These are phyloP conservation scores for Arabidopsis hybrid DNA, from an alignment of 441 rosid species.

Conservation along the genomic window DNA sequence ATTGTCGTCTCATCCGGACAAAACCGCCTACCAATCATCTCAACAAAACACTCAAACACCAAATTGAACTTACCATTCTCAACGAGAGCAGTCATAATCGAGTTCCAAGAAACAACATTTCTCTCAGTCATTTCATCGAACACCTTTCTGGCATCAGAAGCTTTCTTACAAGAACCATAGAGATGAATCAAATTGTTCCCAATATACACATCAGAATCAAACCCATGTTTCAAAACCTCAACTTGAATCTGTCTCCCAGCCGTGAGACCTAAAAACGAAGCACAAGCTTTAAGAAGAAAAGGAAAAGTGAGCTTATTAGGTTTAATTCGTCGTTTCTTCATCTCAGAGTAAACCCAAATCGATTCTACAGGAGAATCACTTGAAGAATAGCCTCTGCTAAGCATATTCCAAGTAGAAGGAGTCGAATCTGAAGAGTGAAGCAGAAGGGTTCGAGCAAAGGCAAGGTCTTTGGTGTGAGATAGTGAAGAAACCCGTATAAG, in stretches of 20 bases:
- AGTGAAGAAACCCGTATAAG: slow-evolving; percentile 59
- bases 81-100: slow-evolving; percentile 65
- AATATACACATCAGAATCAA: slow-evolving; percentile 67
- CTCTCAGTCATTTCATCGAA: slow-evolving; percentile 73
- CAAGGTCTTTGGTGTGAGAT: slow-evolving; percentile 51
- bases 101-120: slow-evolving; percentile 83
- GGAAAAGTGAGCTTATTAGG: slow-evolving; percentile 75
- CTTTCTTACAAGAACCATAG: slow-evolving; percentile 68
- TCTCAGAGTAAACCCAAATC: slow-evolving; percentile 56
- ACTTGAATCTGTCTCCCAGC: slow-evolving; percentile 76
- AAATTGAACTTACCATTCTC: slow-evolving; percentile 51
- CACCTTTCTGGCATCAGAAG: slow-evolving; percentile 56
- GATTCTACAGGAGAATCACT: slow-evolving; percentile 63
- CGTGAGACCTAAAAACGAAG: slow-evolving; percentile 49
- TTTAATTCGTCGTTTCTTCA: slow-evolving; percentile 61
- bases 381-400: slow-evolving; percentile 65
- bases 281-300: slow-evolving; percentile 69
- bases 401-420: slow-evolving; percentile 67
- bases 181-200: slow-evolving; percentile 64
- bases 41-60: slow-evolving; percentile 55
- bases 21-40: slow-evolving; percentile 58
- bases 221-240: slow-evolving; percentile 63
- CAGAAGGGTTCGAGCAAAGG: slow-evolving; percentile 57
- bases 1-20: slow-evolving; percentile 75
- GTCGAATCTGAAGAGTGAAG: slow-evolving; percentile 47